phyloP scores from a whole-genome alignment of 2,329 filamentous ascomycete species.

The Pseudocercospora vitis region DNA sequence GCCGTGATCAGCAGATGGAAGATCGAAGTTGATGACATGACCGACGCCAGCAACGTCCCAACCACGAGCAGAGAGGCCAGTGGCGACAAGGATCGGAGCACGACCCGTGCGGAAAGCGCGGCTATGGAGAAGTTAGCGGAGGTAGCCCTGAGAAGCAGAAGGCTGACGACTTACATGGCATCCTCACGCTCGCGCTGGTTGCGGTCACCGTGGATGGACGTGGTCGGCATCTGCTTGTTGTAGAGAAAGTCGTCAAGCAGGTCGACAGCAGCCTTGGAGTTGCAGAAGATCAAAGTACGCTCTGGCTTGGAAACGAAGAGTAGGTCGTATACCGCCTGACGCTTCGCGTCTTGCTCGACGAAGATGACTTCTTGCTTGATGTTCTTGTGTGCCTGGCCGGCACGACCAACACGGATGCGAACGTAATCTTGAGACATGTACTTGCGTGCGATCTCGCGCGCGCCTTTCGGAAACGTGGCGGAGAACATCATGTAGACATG shows the following conservation, averaged over 20 bases:
- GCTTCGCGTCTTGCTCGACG: slow-evolving; percentile 67
- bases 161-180: slow-evolving; percentile 70
- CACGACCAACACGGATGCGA: slow-evolving; percentile 81
- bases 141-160: neutral
- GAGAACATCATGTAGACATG: slow-evolving; percentile 81
- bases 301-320: slow-evolving; percentile 68
- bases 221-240: slow-evolving; percentile 73
- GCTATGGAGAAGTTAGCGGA: slow-evolving; percentile 37
- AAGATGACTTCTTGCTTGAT: slow-evolving; percentile 75
- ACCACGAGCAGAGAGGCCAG: slow-evolving; percentile 82
- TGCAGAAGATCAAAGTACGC: slow-evolving; percentile 88
- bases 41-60: slow-evolving; percentile 83
- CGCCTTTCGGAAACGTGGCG: slow-evolving; percentile 82
- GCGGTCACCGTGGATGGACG: slow-evolving; percentile 83
- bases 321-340: slow-evolving; percentile 68
- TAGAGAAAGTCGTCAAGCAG: slow-evolving; percentile 84
- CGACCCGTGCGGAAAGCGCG: slow-evolving; percentile 75
- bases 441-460: slow-evolving; percentile 72
- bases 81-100: slow-evolving; percentile 79
- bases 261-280: slow-evolving; percentile 75
- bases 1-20: slow-evolving; percentile 72
- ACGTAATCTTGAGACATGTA: slow-evolving; percentile 74
- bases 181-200: slow-evolving; percentile 91
- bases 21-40: slow-evolving; percentile 91
- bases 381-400: slow-evolving; percentile 73